Conservation (phyloP, 257 asterid genomes). For the Oldenlandia corymbosa region DNA sequence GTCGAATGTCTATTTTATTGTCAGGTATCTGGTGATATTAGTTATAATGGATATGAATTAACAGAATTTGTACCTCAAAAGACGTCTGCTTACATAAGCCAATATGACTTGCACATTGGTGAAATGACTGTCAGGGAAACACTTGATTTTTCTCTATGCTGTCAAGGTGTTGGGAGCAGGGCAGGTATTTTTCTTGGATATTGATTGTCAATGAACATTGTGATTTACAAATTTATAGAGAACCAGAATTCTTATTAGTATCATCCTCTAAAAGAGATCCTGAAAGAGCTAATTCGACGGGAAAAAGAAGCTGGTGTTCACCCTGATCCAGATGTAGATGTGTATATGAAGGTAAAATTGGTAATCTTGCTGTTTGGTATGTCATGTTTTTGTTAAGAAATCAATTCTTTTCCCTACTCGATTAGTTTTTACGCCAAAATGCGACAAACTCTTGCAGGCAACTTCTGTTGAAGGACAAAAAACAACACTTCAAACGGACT, state of each 20-base stretch:
- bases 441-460: too few relatives aligned
- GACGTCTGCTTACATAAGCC: slow-evolving; percentile 69
- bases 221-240: neutral
- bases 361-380: too few relatives aligned
- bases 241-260: slow-evolving; percentile 1
- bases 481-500: too few relatives aligned
- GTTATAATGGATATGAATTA: slow-evolving; percentile 54
- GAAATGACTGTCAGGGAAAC: slow-evolving; percentile 74
- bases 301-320: slow-evolving; percentile 60
- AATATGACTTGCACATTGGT: slow-evolving; percentile 58
- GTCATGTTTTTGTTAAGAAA: too few relatives aligned
- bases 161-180: slow-evolving; percentile 64
- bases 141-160: slow-evolving; percentile 53
- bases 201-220: too few relatives aligned
- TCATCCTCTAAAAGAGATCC: slow-evolving; percentile 32
- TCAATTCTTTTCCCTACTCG: too few relatives aligned
- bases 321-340: slow-evolving; percentile 55
- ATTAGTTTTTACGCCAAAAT: neutral
- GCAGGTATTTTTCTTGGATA: slow-evolving; percentile 32
- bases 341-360: too few relatives aligned
- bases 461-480: too few relatives aligned
- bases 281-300: slow-evolving; percentile 52
- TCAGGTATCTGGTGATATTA: slow-evolving; percentile 59
- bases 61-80: slow-evolving; percentile 61
- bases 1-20: too few relatives aligned